Evolutionary conservation across 2,329 filamentous ascomycete species (phyloP).

Genomic region (Colletotrichum incanum): DNA sequence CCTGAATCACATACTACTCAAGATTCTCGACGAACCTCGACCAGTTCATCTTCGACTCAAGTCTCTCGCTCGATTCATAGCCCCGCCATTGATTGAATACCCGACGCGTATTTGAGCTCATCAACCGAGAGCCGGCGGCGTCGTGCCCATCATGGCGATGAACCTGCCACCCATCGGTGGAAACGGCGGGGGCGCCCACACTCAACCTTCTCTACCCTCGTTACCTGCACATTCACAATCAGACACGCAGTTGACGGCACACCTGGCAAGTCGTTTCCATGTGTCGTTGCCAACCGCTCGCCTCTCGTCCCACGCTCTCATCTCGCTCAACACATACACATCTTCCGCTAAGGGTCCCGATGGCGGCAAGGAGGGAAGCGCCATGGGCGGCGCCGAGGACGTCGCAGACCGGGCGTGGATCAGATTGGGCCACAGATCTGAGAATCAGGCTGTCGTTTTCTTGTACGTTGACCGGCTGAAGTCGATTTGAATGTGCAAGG

Average conservation of each 20-base stretch:
- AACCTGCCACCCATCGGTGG: slow-evolving; percentile 67
- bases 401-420: slow-evolving; percentile 89
- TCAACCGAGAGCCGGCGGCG: slow-evolving; percentile 25
- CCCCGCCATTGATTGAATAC: slow-evolving; percentile 14
- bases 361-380: slow-evolving; percentile 92
- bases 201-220: slow-evolving; percentile 88
- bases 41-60: neutral
- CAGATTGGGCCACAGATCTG: slow-evolving; percentile 87
- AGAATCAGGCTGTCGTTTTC: slow-evolving; percentile 95
- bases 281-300: slow-evolving; percentile 89
- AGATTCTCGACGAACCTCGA: neutral
- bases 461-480: slow-evolving; percentile 75
- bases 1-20: neutral
- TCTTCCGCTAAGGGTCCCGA: slow-evolving; percentile 89
- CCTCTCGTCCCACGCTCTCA: slow-evolving; percentile 91
- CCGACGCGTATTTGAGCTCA: slow-evolving; percentile 14
- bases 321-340: slow-evolving; percentile 95
- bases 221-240: slow-evolving; percentile 87
- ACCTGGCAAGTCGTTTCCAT: slow-evolving; percentile 92
- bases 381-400: slow-evolving; percentile 93
- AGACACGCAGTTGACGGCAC: slow-evolving; percentile 84
- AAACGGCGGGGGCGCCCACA: slow-evolving; percentile 75
- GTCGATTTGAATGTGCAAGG: neutral
- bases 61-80: neutral
- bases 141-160: slow-evolving; percentile 70